Base-by-base conservation (phyloP, 2,329 filamentous ascomycete species). In the Claviceps purpurea region DNA sequence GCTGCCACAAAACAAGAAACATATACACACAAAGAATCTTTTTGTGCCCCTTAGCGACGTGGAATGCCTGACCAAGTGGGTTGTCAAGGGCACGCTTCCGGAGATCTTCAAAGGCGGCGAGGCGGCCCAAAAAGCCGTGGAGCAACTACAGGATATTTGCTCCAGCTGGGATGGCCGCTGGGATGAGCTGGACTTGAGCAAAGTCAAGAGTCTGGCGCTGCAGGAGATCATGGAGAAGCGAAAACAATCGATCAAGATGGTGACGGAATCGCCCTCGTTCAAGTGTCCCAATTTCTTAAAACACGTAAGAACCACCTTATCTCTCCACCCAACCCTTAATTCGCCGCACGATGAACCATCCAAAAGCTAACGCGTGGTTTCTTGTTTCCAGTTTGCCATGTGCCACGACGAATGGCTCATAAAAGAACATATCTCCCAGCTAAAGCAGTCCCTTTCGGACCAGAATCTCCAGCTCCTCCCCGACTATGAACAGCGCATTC, bases 321-420 rank as follows among this genome's bases (percentile, higher is more conserved):
- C n/a, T 11, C 10, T 4, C 7, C 5, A 6, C 16, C 14, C 16
- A 8, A 6, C 8, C 16, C n/a, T 8, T 14, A 4, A 22, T 24
- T 11, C 20, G n/a, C 18, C 7, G 13, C 11, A 20, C 40, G 11
- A 20, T 20, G 40, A 20, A 18, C n/a, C 13, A 8, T 18, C 4
- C 18, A 16, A 22, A 44, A 22, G 18, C 45, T 47, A 38, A 47
- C 34, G 18, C n/a, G 10, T 11, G 2, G 11, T 34, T 34, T 22
- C 3, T 22, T n/a, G 3, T 16, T 18, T 16, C 42, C 18, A 46
- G 85, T 96, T 93, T 64, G 86, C 89, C 56, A 94, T 95, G 87
- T 87, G 90, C 62, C 89, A 98, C 63, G 89, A 96, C 63, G 87
- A 96, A 68, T 97, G 91, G 89, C 77, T 95, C 47, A 89, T 98